These are phyloP conservation scores for Zasmidium cellare DNA, from an alignment of 2,329 filamentous ascomycete species.

Conservation along the genomic window DNA sequence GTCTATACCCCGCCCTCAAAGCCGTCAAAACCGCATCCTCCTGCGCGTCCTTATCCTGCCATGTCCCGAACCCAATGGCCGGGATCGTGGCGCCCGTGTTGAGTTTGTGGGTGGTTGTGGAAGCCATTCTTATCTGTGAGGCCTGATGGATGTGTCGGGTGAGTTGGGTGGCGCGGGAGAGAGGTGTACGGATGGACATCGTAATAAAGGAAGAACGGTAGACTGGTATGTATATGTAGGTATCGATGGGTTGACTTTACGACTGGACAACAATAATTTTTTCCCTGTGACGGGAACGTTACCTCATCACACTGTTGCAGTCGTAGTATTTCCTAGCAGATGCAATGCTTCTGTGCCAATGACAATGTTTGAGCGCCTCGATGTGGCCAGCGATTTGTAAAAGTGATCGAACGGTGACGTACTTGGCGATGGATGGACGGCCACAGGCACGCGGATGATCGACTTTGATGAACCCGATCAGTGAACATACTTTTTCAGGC, in stretches of 20 bases:
- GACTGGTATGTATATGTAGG: no score
- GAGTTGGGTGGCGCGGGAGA: slow-evolving; percentile 18
- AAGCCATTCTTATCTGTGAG: slow-evolving; percentile 31
- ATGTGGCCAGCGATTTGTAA: neutral
- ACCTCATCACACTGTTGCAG: neutral
- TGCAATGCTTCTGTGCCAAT: no score
- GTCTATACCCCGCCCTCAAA: slow-evolving; percentile 54
- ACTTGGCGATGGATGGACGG: neutral
- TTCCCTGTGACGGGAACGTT: no score
- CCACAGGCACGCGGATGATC: neutral
- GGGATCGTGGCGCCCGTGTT: slow-evolving; percentile 40
- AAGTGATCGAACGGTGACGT: neutral
- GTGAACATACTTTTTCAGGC: neutral
- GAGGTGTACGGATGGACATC: slow-evolving; percentile 5
- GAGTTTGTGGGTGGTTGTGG: slow-evolving; percentile 34
- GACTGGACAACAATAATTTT: no score
- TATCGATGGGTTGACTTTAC: no score
- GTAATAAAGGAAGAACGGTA: neutral
- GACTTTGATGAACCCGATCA: no score
- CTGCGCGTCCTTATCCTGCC: slow-evolving; percentile 54
- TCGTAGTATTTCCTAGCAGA: no score
- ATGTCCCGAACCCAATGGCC: slow-evolving; percentile 51
- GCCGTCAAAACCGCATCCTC: slow-evolving; percentile 48
- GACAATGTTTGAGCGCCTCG: neutral
- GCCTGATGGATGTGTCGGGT: slow-evolving; percentile 14